Conservation (phyloP, 202 grass and related monocot genomes). For the Panicum virgatum region DNA sequence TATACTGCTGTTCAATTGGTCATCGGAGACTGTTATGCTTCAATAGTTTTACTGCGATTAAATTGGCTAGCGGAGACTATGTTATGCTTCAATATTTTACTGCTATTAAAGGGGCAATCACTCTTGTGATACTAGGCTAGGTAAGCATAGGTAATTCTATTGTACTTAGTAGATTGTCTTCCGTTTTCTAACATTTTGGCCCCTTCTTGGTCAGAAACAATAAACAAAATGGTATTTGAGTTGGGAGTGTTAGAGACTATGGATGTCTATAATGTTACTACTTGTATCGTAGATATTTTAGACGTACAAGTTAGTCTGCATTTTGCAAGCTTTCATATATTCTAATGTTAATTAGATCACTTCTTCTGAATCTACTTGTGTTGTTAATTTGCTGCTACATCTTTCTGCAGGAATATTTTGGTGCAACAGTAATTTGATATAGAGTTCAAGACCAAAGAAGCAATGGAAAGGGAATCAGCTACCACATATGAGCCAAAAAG, state of each 20-base stretch:
- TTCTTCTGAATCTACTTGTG: constrained; percentile 10
- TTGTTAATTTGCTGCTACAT: constrained; percentile 31
- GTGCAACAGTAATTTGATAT: constrained; percentile 30
- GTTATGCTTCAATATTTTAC: neutral
- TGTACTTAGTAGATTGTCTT: neutral
- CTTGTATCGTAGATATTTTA: neutral
- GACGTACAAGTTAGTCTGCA: neutral
- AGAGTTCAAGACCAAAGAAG: constrained; percentile 31
- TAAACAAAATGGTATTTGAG: neutral
- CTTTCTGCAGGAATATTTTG: constrained; percentile 51
- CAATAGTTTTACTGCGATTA: too few species aligned
- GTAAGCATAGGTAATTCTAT: constrained; percentile 15
- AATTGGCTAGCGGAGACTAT: neutral
- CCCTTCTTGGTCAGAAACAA: constrained; percentile 5
- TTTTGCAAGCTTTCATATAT: constrained; percentile 3
- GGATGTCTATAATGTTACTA: neutral
- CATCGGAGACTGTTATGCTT: too few species aligned
- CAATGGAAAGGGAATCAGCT: constrained; percentile 58
- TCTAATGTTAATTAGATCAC: constrained; percentile 23
- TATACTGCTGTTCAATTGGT: too few species aligned
- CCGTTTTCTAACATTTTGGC: neutral
- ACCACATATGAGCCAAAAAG: constrained; percentile 58
- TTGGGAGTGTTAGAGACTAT: neutral
- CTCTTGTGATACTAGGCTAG: neutral
- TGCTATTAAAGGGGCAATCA: neutral